These are phyloP conservation scores for Cryptococcus deneoformans DNA, from an alignment of 1,284 basidiomycete genomes.

Conservation along the genomic window DNA sequence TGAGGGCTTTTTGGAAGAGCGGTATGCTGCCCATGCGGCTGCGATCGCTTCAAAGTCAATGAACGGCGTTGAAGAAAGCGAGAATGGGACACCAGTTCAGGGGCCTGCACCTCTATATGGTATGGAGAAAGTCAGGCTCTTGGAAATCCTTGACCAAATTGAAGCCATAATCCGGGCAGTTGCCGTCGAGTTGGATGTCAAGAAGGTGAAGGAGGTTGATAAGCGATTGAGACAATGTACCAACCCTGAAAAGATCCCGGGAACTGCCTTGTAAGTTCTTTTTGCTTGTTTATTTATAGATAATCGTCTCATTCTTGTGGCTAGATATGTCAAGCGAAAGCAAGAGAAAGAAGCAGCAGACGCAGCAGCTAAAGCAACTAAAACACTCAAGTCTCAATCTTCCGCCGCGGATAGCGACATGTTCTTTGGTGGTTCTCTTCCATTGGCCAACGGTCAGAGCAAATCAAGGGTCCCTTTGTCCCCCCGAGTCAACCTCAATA, in stretches of 20 bases:
- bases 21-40: conserved; percentile 28
- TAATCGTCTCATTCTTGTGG: background rate
- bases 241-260: conserved; percentile 89
- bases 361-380: conserved; percentile 33
- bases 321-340: conserved; percentile 49
- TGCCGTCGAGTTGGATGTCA: conserved; percentile 67
- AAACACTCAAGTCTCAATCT: conserved; percentile 26
- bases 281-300: background rate
- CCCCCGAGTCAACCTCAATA: conserved; percentile 1
- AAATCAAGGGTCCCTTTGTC: background rate
- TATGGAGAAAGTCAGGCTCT: conserved; percentile 40
- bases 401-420: conserved; percentile 20
- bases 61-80: background rate
- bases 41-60: background rate
- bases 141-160: conserved; percentile 56
- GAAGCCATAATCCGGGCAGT: conserved; percentile 58
- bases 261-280: conserved; percentile 62
- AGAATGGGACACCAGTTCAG: background rate
- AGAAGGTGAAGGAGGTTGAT: conserved; percentile 80
- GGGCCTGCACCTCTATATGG: conserved; percentile 20
- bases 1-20: conserved; percentile 61
- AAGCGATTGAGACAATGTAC: conserved; percentile 77
- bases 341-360: conserved; percentile 41
- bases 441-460: background rate
- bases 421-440: conserved; percentile 33